Conservation (phyloP, 225 moss, liverwort and hornwort genomes). For the Physcomitrium patens region DNA sequence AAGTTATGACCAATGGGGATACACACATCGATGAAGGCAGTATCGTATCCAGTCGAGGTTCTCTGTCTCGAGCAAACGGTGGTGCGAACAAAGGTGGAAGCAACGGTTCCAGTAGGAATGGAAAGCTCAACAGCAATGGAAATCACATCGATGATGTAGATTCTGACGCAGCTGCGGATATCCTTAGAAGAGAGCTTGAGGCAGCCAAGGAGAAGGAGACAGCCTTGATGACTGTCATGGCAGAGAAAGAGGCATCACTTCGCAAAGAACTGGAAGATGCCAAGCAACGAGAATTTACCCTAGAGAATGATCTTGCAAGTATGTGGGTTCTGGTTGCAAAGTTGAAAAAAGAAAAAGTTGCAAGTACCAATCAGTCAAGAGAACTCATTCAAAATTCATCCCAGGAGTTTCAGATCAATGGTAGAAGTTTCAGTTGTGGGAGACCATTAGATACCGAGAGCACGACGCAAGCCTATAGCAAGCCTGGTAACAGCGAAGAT, state of each 20-base stretch:
- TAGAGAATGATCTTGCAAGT: constrained; percentile 95
- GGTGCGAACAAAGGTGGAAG: constrained; percentile 37
- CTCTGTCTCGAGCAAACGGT: constrained; percentile 46
- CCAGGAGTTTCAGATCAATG: constrained; percentile 40
- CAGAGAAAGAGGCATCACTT: constrained; percentile 77
- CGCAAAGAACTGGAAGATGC: constrained; percentile 68
- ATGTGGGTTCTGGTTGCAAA: constrained; percentile 98
- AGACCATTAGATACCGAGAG: constrained; percentile 28
- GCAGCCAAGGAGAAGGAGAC: constrained; percentile 60
- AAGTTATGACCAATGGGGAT: constrained; percentile 63
- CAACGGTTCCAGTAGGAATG: constrained; percentile 47
- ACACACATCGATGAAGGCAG: constrained; percentile 65
- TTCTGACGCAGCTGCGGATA: constrained; percentile 47
- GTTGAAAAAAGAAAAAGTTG: constrained; percentile 81
- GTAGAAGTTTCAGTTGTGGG: constrained; percentile 22
- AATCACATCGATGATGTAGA: constrained; percentile 63
- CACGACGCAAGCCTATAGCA: constrained; percentile 30
- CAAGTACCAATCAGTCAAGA: constrained; percentile 27
- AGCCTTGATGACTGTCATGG: constrained; percentile 58
- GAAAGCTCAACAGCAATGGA: constrained; percentile 45
- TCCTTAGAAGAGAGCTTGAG: constrained; percentile 68
- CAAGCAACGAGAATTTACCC: constrained; percentile 73
- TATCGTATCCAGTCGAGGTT: constrained; percentile 36
- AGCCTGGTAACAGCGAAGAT: constrained; percentile 35
- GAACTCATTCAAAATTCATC: constrained; percentile 33